Evolutionary conservation across 1,284 basidiomycete species (phyloP), one percentile per base, ranked within the genome.

Genomic region (Ceratorhiza oryzae-sativae): DNA sequence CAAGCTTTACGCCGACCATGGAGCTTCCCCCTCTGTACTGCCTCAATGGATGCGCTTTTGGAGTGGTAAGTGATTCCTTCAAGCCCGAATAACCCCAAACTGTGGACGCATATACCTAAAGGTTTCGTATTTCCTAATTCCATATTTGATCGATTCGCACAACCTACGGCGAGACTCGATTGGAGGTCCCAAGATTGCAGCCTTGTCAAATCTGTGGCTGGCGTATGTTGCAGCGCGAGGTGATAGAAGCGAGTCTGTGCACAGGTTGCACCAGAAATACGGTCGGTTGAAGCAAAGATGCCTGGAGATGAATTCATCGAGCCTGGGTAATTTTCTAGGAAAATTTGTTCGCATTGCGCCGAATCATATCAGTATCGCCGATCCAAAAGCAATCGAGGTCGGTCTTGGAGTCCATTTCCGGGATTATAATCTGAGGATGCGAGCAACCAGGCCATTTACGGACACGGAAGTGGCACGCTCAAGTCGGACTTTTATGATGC

Each of bases 401-500:
- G 25, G 49, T 53, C 27, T 42, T 6, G 12, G 13, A 18, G 23
- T 30, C 3, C 18, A 45, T 45, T 18, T 39, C 6, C 4, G n/a
- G 42, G 42, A 3, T 18, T 8, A 18, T 45, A 18, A 9, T 10
- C 15, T 45, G n/a, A 45, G 10, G 18, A 18, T 3, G 3, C 6
- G 3, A 18, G 18, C 6, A 45, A 39, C 15, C 10, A 86, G 73
- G 79, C 88, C 73, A 84, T 95, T 15, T 95, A 30, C 49, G 25
- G 23, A 27, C 25, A 53, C 49, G 91, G 91, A n/a, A 93, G 88
- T 73, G 90, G 91, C 12, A 85, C 90, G 15, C 84, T 91, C 73
- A 94, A 95, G 80, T 87, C 90, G 15, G 79, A 87, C 36, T 93
- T 93, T 80, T 94, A 95, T 80, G 93, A 92, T 73, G 90, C 90